A percentile compares a stretch with the other conserved stretches of the same genome.
phyloP scores from a whole-genome alignment of 139 green algal species.

The Closterium sp. region DNA sequence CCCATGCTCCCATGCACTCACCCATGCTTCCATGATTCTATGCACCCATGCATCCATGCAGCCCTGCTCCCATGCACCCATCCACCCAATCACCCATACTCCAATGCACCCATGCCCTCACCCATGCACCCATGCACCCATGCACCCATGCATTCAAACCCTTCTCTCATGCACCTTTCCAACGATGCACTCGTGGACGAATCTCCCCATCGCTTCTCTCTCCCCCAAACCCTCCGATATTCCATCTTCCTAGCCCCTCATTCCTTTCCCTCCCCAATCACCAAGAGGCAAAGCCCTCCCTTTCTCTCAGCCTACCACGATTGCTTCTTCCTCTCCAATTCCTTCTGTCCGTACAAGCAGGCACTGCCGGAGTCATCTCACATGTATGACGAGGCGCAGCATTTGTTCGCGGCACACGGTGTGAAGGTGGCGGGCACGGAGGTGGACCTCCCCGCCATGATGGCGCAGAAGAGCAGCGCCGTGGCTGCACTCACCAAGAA shows the following conservation, averaged over 20 bases:
- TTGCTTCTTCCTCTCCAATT: not conserved
- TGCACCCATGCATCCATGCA: too few species aligned
- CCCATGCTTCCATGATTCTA: too few species aligned
- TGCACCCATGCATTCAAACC: too few species aligned
- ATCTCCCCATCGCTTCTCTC: not conserved
- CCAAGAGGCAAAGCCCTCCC: not conserved
- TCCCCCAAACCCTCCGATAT: not conserved
- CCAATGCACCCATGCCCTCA: too few species aligned
- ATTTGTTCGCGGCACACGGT: conserved; percentile 77
- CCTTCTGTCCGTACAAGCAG: not conserved
- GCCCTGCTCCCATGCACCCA: too few species aligned
- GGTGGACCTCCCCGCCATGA: conserved; percentile 84
- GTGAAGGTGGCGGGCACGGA: conserved; percentile 68
- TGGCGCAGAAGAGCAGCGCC: conserved; percentile 87
- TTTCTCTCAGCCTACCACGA: not conserved
- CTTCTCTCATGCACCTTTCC: too few species aligned
- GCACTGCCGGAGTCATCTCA: conserved; percentile 94
- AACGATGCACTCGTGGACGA: too few species aligned
- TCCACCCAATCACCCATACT: too few species aligned
- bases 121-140: too few species aligned
- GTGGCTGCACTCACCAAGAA: conserved; percentile 92
- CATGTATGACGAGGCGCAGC: conserved; percentile 86
- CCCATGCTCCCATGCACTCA: too few species aligned
- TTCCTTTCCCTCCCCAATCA: not conserved
- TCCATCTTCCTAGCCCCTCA: not conserved